Percentiles rank a stretch among this genome's conserved stretches.
These are phyloP conservation scores for Pseudomicrostroma phylloplanum DNA, from an alignment of 1,284 basidiomycete genomes.

Conservation along the genomic window DNA sequence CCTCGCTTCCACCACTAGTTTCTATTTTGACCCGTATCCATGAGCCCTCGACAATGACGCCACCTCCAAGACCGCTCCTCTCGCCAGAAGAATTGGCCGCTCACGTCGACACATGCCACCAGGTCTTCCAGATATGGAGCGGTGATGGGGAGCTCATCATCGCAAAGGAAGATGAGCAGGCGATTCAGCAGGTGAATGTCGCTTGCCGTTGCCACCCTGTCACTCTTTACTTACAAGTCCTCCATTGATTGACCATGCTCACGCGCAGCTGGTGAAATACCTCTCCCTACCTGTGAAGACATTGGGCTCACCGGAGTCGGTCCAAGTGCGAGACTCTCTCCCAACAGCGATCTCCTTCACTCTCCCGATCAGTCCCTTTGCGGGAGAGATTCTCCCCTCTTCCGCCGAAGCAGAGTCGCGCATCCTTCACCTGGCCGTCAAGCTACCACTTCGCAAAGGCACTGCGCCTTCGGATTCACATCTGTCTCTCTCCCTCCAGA, in stretches of 20 bases:
- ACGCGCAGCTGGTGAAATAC: background rate
- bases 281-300: background rate
- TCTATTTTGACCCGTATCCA: background rate
- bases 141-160: constrained; percentile 4
- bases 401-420: background rate
- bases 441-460: background rate
- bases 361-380: background rate
- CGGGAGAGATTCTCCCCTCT: background rate
- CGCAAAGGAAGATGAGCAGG: background rate
- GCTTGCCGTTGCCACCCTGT: background rate
- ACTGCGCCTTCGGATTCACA: too few species aligned
- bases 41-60: background rate
- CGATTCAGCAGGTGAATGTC: background rate
- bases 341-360: background rate
- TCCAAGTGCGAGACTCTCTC: background rate
- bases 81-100: background rate
- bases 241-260: background rate
- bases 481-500: too few species aligned
- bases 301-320: background rate
- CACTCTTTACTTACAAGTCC: background rate
- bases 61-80: background rate
- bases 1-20: background rate
- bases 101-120: background rate
- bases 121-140: background rate
- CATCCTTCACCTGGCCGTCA: background rate